A percentile compares a stretch with the other conserved stretches of the same genome.
These are phyloP conservation scores for Cyclotella baltica DNA, from an alignment of 108 stramenopile species.

Conservation along the genomic window DNA sequence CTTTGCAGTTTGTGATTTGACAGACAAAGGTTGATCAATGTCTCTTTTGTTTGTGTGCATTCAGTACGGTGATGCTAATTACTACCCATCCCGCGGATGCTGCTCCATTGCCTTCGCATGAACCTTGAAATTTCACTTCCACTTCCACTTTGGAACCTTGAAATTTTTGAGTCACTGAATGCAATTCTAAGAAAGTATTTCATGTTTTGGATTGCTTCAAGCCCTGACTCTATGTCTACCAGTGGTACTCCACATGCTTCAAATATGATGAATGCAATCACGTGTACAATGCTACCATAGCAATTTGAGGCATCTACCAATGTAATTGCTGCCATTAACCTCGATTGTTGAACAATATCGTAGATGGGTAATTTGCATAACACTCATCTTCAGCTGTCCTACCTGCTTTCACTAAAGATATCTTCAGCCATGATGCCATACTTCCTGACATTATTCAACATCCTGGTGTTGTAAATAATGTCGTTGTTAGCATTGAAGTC, in stretches of 20 bases:
- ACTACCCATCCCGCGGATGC: no score
- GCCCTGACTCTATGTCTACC: background rate
- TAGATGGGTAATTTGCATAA: constrained; percentile 9
- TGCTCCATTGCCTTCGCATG: constrained; percentile 25
- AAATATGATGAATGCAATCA: background rate
- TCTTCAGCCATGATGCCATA: constrained; percentile 18
- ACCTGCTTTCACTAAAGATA: constrained; percentile 17
- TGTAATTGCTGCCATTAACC: background rate
- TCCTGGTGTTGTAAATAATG: constrained; percentile 3
- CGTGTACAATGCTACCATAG: constrained; percentile 17
- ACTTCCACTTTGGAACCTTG: background rate
- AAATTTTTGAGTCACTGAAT: constrained; percentile 10
- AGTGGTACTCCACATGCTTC: constrained; percentile 9
- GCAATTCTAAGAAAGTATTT: constrained; percentile 8
- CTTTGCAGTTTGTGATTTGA: background rate
- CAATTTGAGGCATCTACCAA: constrained; percentile 26
- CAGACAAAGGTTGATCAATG: constrained; percentile 1
- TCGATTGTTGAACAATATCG: background rate
- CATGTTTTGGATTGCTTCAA: constrained; percentile 23
- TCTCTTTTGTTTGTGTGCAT: constrained; percentile 17
- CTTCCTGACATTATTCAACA: constrained; percentile 15
- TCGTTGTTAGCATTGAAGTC: constrained; percentile 27
- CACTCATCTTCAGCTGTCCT: constrained; percentile 14
- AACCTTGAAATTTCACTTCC: constrained; percentile 12
- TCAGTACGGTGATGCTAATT: no score